Base-by-base conservation (phyloP, 163 green algal species). In the Coccomyxa subellipsoidea region DNA sequence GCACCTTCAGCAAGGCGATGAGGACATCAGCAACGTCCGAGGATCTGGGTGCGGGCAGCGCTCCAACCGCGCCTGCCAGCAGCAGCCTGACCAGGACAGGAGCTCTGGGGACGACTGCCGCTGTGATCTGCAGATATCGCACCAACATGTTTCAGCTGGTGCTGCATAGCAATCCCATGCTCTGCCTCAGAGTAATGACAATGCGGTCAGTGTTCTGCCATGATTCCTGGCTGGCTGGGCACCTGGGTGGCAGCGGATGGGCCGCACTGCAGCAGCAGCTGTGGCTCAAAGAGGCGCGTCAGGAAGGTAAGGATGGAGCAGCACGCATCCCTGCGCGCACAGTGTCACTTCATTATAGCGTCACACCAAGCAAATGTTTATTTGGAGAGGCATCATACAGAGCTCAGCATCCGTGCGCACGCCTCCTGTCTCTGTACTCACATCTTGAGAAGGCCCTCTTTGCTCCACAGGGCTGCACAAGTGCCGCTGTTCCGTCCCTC, bases 301-400 rank as follows among this genome's bases (percentile, higher is more conserved):
- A 94, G 29, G 35, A 89, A 91, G 31, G 85, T 83, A 38, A 92
- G 84, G 15, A 94, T 82, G 72, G 83, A 90, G 54, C 86, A 79
- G 87, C 92, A 94, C 23, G 93, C 93, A 79, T 97, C 93, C 2
- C 92, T 90, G 85, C 79, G 10, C 31, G 70, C 31, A 35, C 29
- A 69, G 35, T 7, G 39, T 69, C 38, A 69, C 38, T 69, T 37
- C 76, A 36, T 4, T 25, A 0, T 3, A 1, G 38, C 18, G 10
- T 38, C 76, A 69, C 2, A 8, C 10, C 21, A 38, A 23, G 29
- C 76, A 69, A 80, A 80, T n/a, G 34, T 7, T 47, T n/a, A 7
- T 9, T 78, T n/a, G 31, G n/a, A 32, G 8, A 23, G 71, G 23
- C 31, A 34, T 53, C 38, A 38, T n/a, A 37, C 18, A 66, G 75